phyloP scores from a whole-genome alignment of 176 grass and related monocot genomes.

The Typha latifolia region DNA sequence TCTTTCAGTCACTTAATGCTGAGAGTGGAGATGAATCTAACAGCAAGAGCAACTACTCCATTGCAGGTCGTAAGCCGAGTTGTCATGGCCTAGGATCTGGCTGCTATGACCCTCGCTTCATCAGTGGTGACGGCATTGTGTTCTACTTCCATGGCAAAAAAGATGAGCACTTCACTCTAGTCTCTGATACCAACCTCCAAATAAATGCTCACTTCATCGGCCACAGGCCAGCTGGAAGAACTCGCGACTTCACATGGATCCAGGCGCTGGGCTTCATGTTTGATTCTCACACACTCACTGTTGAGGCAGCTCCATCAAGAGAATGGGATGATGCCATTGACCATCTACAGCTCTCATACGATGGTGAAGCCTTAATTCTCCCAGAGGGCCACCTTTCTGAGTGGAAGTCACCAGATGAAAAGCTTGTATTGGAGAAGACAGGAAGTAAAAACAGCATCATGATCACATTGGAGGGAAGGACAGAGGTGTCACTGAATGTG shows the following conservation, averaged over 20 bases:
- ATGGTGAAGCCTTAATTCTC: constrained; percentile 18
- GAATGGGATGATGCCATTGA: constrained; percentile 20
- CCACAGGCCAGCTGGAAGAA: constrained; percentile 18
- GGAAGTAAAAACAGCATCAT: constrained; percentile 20
- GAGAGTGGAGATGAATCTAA: not conserved
- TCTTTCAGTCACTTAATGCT: not conserved
- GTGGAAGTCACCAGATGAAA: constrained; percentile 20
- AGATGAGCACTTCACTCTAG: constrained; percentile 23
- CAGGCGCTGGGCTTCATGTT: constrained; percentile 31
- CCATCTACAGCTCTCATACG: constrained; percentile 20
- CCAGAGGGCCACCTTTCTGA: constrained; percentile 19
- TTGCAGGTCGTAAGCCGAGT: constrained; percentile 25
- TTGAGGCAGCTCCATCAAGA: constrained; percentile 3
- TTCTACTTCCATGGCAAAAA: constrained; percentile 40
- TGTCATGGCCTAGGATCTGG: constrained; percentile 35
- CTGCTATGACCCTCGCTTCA: constrained; percentile 41
- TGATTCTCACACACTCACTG: constrained; percentile 15
- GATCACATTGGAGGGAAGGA: constrained; percentile 10
- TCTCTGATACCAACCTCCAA: constrained; percentile 20
- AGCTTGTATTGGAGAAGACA: constrained; percentile 23
- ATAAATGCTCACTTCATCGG: constrained; percentile 41
- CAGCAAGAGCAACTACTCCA: not conserved
- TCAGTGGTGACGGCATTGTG: constrained; percentile 28
- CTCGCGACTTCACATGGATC: constrained; percentile 36
- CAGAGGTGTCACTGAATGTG: constrained; percentile 18